A percentile compares a stretch with the other conserved stretches of the same genome.
Conservation (phyloP, 306 rosid genomes). For the Cicer judaicum region DNA sequence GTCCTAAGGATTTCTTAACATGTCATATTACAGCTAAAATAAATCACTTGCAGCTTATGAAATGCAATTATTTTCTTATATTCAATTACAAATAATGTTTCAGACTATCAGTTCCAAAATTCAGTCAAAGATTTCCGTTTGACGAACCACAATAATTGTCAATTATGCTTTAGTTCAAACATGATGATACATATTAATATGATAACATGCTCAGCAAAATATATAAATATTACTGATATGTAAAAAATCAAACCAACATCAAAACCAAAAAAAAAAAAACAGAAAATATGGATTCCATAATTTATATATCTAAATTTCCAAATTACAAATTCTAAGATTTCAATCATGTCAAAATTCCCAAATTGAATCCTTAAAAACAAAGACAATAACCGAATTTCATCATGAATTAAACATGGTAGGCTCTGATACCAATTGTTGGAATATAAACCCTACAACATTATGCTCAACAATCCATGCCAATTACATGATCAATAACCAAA, state of each 20-base stretch:
- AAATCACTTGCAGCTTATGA: background rate
- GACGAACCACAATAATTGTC: background rate
- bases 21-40: background rate
- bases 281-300: too few species aligned
- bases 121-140: background rate
- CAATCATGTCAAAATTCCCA: too few species aligned
- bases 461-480: too few species aligned
- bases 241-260: slow-evolving; percentile 64
- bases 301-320: too few species aligned
- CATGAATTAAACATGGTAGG: too few species aligned
- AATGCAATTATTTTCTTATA: background rate
- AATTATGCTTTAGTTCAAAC: background rate
- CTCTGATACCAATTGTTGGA: too few species aligned
- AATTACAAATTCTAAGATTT: too few species aligned
- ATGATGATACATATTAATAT: background rate
- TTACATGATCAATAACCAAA: too few species aligned
- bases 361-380: too few species aligned
- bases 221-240: background rate
- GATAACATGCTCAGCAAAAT: background rate
- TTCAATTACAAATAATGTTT: slow-evolving; percentile 3
- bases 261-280: too few species aligned
- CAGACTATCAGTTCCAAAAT: background rate
- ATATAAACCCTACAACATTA: too few species aligned
- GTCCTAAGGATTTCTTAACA: background rate
- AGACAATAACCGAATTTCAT: too few species aligned